Evolutionary conservation across 2,329 filamentous ascomycete genomes (phyloP).

Genomic region (Aspergillus unguis): DNA sequence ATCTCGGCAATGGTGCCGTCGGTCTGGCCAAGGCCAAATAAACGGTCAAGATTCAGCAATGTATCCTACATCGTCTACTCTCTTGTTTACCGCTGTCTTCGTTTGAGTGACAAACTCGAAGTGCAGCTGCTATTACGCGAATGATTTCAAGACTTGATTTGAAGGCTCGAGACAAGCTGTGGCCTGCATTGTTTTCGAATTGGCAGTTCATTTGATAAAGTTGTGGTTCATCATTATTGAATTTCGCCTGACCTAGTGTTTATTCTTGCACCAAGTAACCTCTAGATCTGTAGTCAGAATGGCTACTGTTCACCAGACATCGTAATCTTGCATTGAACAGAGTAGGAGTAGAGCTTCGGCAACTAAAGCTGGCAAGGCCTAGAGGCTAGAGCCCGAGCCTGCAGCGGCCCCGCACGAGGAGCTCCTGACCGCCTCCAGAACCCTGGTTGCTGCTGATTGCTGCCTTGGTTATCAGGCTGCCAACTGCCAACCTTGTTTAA

Average conservation of each 20-base stretch:
- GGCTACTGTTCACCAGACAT: neutral
- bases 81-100: neutral
- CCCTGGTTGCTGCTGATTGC: neutral
- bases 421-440: constrained; percentile 13
- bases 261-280: constrained; percentile 4
- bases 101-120: neutral
- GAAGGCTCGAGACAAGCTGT: neutral
- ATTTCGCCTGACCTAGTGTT: constrained; percentile 3
- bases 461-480: constrained; percentile 16
- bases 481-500: constrained; percentile 16
- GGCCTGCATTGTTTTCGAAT: neutral
- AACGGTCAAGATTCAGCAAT: constrained; percentile 28
- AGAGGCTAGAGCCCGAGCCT: constrained; percentile 9
- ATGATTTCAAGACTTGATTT: neutral
- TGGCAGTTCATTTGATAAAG: constrained; percentile 3
- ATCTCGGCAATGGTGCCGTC: constrained; percentile 83
- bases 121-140: neutral
- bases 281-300: constrained; percentile 3
- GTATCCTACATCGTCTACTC: constrained; percentile 3
- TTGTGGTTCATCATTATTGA: constrained; percentile 5
- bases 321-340: neutral
- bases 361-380: too few relatives aligned
- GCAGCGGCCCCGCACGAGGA: constrained; percentile 14
- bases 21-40: constrained; percentile 83
- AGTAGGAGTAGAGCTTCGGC: too few relatives aligned